Base-by-base conservation (phyloP, 352 stramenopile species). In the Paralagenidium karlingii region DNA sequence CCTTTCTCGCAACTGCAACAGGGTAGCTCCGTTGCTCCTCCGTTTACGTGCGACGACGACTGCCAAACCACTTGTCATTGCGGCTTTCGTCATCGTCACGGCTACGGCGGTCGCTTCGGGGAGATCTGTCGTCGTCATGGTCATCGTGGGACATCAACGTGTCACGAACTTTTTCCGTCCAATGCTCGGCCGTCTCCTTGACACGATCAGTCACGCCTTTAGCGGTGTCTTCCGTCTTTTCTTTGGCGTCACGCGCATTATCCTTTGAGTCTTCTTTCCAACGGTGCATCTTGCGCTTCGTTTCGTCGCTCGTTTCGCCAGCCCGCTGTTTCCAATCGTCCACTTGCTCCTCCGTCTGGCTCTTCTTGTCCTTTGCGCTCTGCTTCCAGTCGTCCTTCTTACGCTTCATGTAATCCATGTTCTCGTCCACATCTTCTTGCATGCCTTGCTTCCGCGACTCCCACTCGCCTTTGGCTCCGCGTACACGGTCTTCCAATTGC, bases 331-430 rank as follows among this genome's bases (percentile, higher is more conserved):
- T 19, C 18, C 16, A 24, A 15, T 6, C 43, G 31, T 58, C 61
- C 32, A 67, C 43, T 20, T 60, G 48, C 13, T 75, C 62, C 11
- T 58, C 54, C 16, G 48, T 59, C 0, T 63, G 51, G 20, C 65
- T 55, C 7, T 58, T 49, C 34, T 54, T 58, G 13, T 51, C 57
- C 24, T 56, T 53, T 34, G 69, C 55, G 16, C 56, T 63, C 22
- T 39, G 38, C 24, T 58, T 49, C 36, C 58, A 36, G 12, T 77
- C 47, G 2, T 73, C 60, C 31, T 53, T 36, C n/a, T 40, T 56
- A 5, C 30, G 36, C 6, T 20, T 19, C 6, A 26, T 34, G 16
- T 20, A 39, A 32, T 58, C 63, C 31, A 65, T 43, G 24, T 61
- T 49, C 13, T 76, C 60, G 8, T 60, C 53, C 18, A 46, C 58